Evolutionary conservation across 805 yeast genomes (phyloP), one percentile per base, ranked within the genome.

Genomic region (Candida awuae): DNA sequence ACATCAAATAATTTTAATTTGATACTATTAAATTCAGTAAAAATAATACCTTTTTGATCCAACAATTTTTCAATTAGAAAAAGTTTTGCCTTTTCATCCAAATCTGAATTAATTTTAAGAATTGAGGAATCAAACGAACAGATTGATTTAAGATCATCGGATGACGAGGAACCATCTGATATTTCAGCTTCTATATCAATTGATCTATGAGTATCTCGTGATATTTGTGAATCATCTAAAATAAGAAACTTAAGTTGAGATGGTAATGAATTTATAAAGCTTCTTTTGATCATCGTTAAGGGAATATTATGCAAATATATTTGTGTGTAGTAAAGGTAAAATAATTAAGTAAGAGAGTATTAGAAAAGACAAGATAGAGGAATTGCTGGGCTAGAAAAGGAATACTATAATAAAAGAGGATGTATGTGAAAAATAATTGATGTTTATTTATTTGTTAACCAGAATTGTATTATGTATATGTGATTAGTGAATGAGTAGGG

Each of bases 1-100:
- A 54, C 59, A 36, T 55, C 60, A 34, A 54, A 54, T 14, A 53
- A 38, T 34, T 48, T 53, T 23, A 55, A 39, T 34, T 55, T 58
- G 16, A 53, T 50, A n/a, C 49, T 54, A 29, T 44, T 43, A 22
- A 41, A 44, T 35, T 55, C 54, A 1, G 58, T 52, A 32, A 50
- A 54, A 9, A 54, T 44, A 9, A 55, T 45, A 4, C 59, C 59
- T 30, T 52, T 55, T 34, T 49, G 54, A 21, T 45, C 46, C 4
- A 34, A 17, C 15, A 55, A 37, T 26, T 42, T 49, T 7, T 42
- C 40, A 15, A 48, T 29, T 2, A 51, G 26, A 14, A 37, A 38
- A 6, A 38, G 43, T 26, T 39, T 35, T 9, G 45, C 45, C 13
- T 32, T 36, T 8, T 17, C 6, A 40, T 40, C 43, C 2, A 40